phyloP scores from a whole-genome alignment of 2,329 filamentous ascomycete genomes.

The Exophiala phaeomuriformis region DNA sequence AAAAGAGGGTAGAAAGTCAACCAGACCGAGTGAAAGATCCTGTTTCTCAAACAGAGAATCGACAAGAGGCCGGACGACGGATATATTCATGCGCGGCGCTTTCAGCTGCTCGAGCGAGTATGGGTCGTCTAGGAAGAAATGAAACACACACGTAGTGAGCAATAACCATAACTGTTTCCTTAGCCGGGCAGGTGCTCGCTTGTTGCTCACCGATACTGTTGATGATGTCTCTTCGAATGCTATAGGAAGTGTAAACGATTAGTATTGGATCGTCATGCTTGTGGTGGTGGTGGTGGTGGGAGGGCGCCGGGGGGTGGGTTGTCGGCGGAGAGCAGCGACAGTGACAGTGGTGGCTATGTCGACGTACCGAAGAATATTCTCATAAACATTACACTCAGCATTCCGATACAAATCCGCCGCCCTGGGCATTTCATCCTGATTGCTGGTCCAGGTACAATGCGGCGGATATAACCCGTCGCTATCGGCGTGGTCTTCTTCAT shows the following conservation, averaged over 20 bases:
- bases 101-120: conserved; percentile 69
- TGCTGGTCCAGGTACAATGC: conserved; percentile 24
- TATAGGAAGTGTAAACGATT: neutral
- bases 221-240: conserved; percentile 30
- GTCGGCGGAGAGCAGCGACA: too few relatives aligned
- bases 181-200: neutral
- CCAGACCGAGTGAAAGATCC: conserved; percentile 66
- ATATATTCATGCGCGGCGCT: conserved; percentile 72
- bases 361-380: conserved; percentile 23
- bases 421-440: conserved; percentile 13
- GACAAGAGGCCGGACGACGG: conserved; percentile 72
- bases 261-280: too few relatives aligned
- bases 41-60: conserved; percentile 72
- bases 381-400: conserved; percentile 23
- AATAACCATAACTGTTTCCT: too few relatives aligned
- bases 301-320: too few relatives aligned
- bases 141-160: neutral
- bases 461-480: conserved; percentile 27
- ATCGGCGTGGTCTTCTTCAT: conserved; percentile 24
- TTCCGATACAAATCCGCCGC: conserved; percentile 22
- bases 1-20: neutral
- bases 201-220: conserved; percentile 25
- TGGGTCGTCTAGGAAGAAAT: conserved; percentile 47
- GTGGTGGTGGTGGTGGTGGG: too few relatives aligned
- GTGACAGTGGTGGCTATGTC: too few relatives aligned